Evolutionary conservation across 2,329 filamentous ascomycete genomes (phyloP).

Genomic region (Chalaropsis thielavioides): DNA sequence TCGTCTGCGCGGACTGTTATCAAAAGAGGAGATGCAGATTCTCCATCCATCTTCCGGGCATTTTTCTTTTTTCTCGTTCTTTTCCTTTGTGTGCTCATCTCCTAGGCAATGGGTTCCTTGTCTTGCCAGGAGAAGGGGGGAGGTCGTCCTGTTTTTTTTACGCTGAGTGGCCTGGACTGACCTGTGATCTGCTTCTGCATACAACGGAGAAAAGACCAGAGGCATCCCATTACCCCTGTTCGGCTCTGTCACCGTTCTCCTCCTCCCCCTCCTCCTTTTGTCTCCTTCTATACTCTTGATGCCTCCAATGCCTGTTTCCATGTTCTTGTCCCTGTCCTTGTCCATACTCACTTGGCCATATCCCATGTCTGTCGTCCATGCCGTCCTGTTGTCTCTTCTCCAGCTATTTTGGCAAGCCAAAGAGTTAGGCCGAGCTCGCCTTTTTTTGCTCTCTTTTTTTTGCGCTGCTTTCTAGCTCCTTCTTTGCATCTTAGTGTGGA

Average conservation of each 20-base stretch:
- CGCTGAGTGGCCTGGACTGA: too few relatives aligned
- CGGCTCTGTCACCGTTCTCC: background rate
- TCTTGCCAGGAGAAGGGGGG: background rate
- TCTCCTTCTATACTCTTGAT: too few relatives aligned
- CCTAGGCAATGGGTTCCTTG: background rate
- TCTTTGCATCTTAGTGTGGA: background rate
- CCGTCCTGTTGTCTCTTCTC: background rate
- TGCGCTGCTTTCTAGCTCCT: background rate
- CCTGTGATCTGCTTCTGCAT: background rate
- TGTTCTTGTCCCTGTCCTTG: background rate
- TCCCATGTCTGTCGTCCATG: background rate
- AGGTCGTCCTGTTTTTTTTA: too few relatives aligned
- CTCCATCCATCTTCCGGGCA: background rate
- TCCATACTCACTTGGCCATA: background rate
- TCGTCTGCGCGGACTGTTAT: too few relatives aligned
- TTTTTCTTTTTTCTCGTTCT: background rate
- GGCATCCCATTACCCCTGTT: slow-evolving; percentile 2
- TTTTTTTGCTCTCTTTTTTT: background rate
- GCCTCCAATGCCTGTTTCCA: background rate
- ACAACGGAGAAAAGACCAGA: background rate
- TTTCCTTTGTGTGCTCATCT: background rate
- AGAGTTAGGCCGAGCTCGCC: background rate
- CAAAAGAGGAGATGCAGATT: too few relatives aligned
- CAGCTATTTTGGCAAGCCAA: background rate
- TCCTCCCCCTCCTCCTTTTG: background rate